Conservation (phyloP, 75 land plant species). For the Ceratopteris richardii region DNA sequence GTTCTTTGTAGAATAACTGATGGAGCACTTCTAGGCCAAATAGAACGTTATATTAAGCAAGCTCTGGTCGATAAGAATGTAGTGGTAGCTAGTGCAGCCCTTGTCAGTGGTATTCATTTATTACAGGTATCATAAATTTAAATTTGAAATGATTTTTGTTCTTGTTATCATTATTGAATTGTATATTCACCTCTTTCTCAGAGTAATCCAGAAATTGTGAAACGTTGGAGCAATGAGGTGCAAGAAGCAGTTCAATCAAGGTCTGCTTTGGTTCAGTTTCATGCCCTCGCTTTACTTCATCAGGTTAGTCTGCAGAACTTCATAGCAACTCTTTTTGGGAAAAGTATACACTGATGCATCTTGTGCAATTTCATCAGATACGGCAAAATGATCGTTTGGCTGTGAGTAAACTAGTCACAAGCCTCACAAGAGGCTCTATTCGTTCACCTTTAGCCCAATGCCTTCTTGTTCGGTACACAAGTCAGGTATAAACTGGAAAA, state of each 20-base stretch:
- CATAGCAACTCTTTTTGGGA: not conserved
- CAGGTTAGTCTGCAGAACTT: constrained; percentile 64
- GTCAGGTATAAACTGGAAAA: constrained; percentile 52
- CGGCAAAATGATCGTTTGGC: constrained; percentile 95
- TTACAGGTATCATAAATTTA: constrained; percentile 60
- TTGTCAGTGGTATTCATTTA: constrained; percentile 91
- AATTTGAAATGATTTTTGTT: not conserved
- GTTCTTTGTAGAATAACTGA: constrained; percentile 91
- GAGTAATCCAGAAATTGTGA: constrained; percentile 94
- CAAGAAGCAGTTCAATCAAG: constrained; percentile 97
- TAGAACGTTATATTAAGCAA: constrained; percentile 93
- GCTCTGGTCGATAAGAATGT: constrained; percentile 97
- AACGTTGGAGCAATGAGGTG: constrained; percentile 97
- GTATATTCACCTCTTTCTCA: constrained; percentile 12
- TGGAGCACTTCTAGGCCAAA: constrained; percentile 86
- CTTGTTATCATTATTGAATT: not conserved
- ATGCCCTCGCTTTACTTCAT: constrained; percentile 83
- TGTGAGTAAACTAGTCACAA: constrained; percentile 83
- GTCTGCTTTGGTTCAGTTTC: constrained; percentile 92
- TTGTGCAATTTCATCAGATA: constrained; percentile 66
- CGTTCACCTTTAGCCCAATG: constrained; percentile 98
- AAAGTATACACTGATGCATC: no score
- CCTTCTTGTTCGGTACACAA: constrained; percentile 82
- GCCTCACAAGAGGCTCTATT: constrained; percentile 76
- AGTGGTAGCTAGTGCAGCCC: constrained; percentile 96